Evolutionary conservation across 1,139 yeast species (phyloP).

Genomic region (Debaryomycetaceae sp.): DNA sequence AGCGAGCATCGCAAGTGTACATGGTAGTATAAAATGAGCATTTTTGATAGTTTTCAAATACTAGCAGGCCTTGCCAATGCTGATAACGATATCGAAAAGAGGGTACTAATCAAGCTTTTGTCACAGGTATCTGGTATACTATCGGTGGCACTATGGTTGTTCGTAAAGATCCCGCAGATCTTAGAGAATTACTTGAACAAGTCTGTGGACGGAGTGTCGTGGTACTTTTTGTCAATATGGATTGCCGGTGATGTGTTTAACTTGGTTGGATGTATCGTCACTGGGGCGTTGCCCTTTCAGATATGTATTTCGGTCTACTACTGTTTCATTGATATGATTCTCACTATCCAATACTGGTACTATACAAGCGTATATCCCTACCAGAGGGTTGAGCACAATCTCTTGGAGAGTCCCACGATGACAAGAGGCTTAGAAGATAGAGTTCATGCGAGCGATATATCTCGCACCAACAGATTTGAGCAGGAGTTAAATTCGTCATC

Average conservation of each 20-base stretch:
- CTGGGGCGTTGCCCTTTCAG: constrained; percentile 74
- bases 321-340: constrained; percentile 65
- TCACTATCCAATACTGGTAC: constrained; percentile 54
- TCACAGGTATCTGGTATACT: constrained; percentile 22
- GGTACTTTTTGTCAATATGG: constrained; percentile 69
- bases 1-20: too few species aligned
- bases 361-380: constrained; percentile 20
- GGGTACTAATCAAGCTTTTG: constrained; percentile 2
- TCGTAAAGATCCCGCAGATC: constrained; percentile 85
- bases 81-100: not conserved
- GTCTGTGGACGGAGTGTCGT: constrained; percentile 81
- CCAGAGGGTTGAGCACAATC: constrained; percentile 22
- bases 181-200: constrained; percentile 67
- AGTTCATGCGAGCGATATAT: constrained; percentile 2
- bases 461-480: constrained; percentile 9
- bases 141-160: constrained; percentile 55
- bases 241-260: constrained; percentile 79
- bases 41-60: too few species aligned
- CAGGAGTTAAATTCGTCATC: constrained; percentile 3
- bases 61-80: not conserved
- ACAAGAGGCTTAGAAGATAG: constrained; percentile 9
- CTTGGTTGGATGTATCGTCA: constrained; percentile 69
- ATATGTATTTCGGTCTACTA: constrained; percentile 67
- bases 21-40: not conserved
- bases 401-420: constrained; percentile 23